Base-by-base conservation (phyloP, 2,329 filamentous ascomycete species). In the Alternaria ventricosa region DNA sequence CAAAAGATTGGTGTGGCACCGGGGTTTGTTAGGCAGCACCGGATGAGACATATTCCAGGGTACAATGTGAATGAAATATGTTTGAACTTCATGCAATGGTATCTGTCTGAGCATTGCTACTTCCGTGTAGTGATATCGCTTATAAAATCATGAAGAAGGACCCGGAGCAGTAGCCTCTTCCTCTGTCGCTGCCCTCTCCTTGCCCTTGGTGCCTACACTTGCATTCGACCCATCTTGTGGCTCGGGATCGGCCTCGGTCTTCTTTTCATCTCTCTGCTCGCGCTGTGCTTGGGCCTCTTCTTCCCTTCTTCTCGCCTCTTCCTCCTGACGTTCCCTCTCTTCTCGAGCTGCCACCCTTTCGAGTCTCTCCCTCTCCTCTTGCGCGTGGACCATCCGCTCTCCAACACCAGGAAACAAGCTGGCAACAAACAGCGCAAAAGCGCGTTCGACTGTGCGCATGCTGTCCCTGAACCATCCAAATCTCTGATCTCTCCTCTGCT, bases 351-450 rank as follows among this genome's bases (percentile, higher is more conserved):
- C 75, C 12, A 69, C 76, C n/a, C 77, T 60, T 60, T 75, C 75
- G n/a, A 68, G 62, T 30, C 75, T 63, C 36, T 70, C 70, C 15
- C 85, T 82, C 57, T 85, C 84, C 68, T 87, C 84, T 61, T 85
- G 82, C 25, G 85, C 87, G 65, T 84, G 80, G 13, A 90, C 85
- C 73, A 88, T 86, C 8, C 86, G 81, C 73, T 90, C 88, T 0
- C 88, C 88, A 25, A 90, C 82, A 0, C 88, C 88, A 1, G 88
- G 88, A 73, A 88, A 85, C 54, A 90, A 72, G 75, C 86, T 89
- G 0, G 87, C 88, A 33, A 90, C 74, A 63, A 90, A 88, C n/a
- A 90, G 79, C n/a, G 87, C 86, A 44, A 87, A 71, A 1, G 85
- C 85, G 41, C 88, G 82, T 73, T 90, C 88, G 0, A 82, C 75